Conservation (phyloP, 257 asterid species). For the Capsicum chinense region DNA sequence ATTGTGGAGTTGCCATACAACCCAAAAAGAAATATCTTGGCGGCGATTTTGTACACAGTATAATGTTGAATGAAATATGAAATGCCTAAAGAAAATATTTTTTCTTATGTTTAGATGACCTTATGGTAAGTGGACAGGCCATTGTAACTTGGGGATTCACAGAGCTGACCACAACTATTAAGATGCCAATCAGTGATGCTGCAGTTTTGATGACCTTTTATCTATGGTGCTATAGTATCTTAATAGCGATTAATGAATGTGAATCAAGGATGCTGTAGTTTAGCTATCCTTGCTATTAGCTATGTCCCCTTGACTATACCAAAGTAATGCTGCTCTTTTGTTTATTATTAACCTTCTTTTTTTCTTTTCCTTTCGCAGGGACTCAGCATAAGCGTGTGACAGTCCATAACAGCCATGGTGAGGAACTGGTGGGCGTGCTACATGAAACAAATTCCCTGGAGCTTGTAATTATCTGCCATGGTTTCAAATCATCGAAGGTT, state of each 20-base stretch:
- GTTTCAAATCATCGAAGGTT: constrained; percentile 91
- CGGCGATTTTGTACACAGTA: not conserved
- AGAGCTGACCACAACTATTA: no score
- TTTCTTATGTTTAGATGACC: not conserved
- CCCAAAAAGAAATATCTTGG: not conserved
- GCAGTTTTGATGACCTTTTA: not conserved
- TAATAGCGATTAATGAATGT: not conserved
- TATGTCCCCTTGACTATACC: not conserved
- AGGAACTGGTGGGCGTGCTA: constrained; percentile 78
- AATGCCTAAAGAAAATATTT: not conserved
- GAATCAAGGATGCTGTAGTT: constrained; percentile 1
- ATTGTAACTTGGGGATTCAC: not conserved
- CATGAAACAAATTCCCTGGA: constrained; percentile 74
- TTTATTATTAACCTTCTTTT: not conserved
- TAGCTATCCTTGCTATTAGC: not conserved
- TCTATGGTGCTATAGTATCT: not conserved
- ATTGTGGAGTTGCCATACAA: not conserved
- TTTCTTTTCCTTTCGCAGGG: constrained; percentile 38
- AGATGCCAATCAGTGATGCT: not conserved
- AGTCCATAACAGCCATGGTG: constrained; percentile 62
- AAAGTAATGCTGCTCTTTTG: not conserved
- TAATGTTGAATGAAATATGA: not conserved
- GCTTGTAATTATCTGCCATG: constrained; percentile 86
- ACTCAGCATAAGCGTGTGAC: constrained; percentile 49
- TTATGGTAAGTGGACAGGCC: not conserved